Evolutionary conservation across 129 eudicot species (phyloP).

Genomic region (Kitagawia praeruptora): DNA sequence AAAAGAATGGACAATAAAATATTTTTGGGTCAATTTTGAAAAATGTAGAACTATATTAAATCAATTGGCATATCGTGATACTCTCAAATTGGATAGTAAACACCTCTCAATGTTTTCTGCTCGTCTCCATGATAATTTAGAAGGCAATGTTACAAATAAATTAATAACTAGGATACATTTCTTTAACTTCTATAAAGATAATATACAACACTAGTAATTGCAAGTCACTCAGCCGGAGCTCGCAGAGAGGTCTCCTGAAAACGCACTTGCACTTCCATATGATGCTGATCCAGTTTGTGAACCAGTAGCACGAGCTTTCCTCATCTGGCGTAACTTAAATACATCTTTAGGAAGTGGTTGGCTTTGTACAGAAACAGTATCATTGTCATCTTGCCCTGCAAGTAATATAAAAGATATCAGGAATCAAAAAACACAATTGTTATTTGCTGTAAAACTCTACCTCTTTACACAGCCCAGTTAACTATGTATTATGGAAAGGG

Average conservation of each 20-base stretch:
- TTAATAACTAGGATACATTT: constrained; percentile 5
- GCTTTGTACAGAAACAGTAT: constrained; percentile 62
- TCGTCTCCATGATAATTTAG: neutral
- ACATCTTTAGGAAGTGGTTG: constrained; percentile 80
- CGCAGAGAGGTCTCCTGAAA: constrained; percentile 77
- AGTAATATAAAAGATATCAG: constrained; percentile 11
- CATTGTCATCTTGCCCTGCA: constrained; percentile 87
- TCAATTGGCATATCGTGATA: too few species aligned
- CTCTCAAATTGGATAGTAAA: too few species aligned
- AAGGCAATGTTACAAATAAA: constrained; percentile 1
- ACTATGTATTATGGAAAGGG: neutral
- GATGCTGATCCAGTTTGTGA: constrained; percentile 75
- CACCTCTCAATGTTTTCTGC: too few species aligned
- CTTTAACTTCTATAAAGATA: neutral
- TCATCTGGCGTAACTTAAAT: constrained; percentile 72
- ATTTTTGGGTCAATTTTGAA: neutral
- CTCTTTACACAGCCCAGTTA: neutral
- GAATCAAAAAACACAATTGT: neutral
- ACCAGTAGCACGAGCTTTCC: constrained; percentile 39
- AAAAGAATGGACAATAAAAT: neutral
- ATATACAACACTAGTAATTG: neutral
- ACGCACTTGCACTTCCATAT: constrained; percentile 83
- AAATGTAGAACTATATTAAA: too few species aligned
- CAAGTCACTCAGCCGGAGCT: constrained; percentile 40
- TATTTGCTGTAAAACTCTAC: neutral